These are phyloP conservation scores for Gossypium sturtianum DNA, from an alignment of 345 rosid genomes.

Conservation along the genomic window DNA sequence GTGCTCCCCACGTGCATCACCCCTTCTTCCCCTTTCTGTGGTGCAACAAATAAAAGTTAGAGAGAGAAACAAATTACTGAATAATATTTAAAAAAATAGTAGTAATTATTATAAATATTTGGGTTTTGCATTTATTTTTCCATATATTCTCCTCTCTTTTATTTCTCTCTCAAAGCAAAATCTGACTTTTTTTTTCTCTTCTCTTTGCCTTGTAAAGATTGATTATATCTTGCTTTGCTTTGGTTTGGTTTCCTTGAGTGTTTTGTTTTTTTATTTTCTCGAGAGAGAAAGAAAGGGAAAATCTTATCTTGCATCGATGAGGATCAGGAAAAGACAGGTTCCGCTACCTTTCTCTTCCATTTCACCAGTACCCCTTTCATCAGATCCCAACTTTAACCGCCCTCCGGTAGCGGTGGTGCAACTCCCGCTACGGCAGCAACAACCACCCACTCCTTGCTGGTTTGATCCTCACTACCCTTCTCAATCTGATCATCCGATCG, in stretches of 20 bases:
- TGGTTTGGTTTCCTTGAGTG: background rate
- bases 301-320: slow-evolving; percentile 44
- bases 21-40: slow-evolving; percentile 23
- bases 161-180: background rate
- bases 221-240: slow-evolving; percentile 13
- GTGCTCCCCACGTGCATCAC: slow-evolving; percentile 19
- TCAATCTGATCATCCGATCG: slow-evolving; percentile 39
- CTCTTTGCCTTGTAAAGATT: slow-evolving; percentile 11
- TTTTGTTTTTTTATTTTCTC: background rate
- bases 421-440: slow-evolving; percentile 22
- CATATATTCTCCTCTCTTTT: background rate
- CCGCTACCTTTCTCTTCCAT: slow-evolving; percentile 74
- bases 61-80: slow-evolving; percentile 31
- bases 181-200: background rate
- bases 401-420: slow-evolving; percentile 40
- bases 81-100: background rate
- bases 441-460: background rate
- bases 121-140: slow-evolving; percentile 22
- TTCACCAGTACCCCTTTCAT: slow-evolving; percentile 70
- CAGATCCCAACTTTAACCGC: slow-evolving; percentile 65
- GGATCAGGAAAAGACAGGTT: slow-evolving; percentile 84
- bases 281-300: background rate
- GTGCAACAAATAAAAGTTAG: slow-evolving; percentile 63
- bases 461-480: slow-evolving; percentile 26
- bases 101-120: background rate